phyloP scores from a whole-genome alignment of 2,329 filamentous ascomycete species.

The Aspergillus luchuensis region DNA sequence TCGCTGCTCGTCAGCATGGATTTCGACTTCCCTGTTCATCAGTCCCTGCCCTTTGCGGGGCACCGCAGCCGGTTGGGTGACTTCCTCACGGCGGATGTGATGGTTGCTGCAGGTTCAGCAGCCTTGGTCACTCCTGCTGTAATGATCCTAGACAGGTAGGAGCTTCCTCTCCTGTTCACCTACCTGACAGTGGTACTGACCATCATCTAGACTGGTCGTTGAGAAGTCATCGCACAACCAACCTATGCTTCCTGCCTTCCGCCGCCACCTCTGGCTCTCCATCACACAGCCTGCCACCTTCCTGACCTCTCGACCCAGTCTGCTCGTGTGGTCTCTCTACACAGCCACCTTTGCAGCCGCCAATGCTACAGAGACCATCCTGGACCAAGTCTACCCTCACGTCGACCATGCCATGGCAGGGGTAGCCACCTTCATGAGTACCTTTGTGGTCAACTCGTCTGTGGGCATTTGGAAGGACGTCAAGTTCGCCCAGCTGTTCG shows the following conservation, averaged over 20 bases:
- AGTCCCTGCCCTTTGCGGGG: slow-evolving; percentile 28
- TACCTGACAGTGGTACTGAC: slow-evolving; percentile 32
- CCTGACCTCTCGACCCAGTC: slow-evolving; percentile 40
- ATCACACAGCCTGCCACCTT: slow-evolving; percentile 43
- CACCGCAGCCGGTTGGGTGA: slow-evolving; percentile 40
- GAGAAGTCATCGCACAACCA: slow-evolving; percentile 30
- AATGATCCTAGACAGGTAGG: slow-evolving; percentile 43
- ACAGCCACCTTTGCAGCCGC: slow-evolving; percentile 82
- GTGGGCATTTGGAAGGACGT: slow-evolving; percentile 37
- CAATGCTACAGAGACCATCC: slow-evolving; percentile 75
- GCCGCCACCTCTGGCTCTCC: slow-evolving; percentile 22
- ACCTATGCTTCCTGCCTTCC: slow-evolving; percentile 26
- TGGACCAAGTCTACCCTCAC: slow-evolving; percentile 59
- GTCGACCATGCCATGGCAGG: slow-evolving; percentile 58
- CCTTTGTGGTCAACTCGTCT: slow-evolving; percentile 36
- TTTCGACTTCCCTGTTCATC: slow-evolving; percentile 28
- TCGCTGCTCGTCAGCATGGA: slow-evolving; percentile 23
- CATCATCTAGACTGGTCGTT: slow-evolving; percentile 24
- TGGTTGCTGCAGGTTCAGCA: slow-evolving; percentile 47
- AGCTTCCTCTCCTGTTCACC: neutral
- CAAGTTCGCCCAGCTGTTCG: slow-evolving; percentile 67
- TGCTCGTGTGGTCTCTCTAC: slow-evolving; percentile 61
- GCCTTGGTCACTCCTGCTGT: slow-evolving; percentile 30
- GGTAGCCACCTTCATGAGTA: slow-evolving; percentile 65
- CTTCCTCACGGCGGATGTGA: slow-evolving; percentile 62